Evolutionary conservation across 176 grass and related monocot genomes (phyloP).

Genomic region (Leersia perrieri): DNA sequence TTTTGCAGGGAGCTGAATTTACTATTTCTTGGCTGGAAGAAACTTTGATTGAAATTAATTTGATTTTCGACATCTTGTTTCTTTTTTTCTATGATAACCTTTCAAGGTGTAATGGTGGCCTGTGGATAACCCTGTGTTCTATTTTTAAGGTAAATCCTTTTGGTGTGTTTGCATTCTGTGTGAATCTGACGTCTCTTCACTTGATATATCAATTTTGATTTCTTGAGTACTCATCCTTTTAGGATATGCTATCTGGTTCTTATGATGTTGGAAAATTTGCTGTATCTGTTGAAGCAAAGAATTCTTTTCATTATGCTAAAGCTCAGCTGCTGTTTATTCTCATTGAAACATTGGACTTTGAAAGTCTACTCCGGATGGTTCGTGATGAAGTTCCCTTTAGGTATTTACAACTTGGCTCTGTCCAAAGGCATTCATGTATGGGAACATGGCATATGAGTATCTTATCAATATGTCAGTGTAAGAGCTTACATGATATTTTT

Average conservation of each 20-base stretch:
- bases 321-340: conserved; percentile 83
- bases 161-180: conserved; percentile 5
- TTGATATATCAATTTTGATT: conserved; percentile 20
- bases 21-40: conserved; percentile 82
- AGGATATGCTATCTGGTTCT: conserved; percentile 74
- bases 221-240: conserved; percentile 30
- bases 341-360: conserved; percentile 83
- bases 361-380: conserved; percentile 79
- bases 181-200: neutral
- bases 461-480: neutral
- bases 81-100: conserved; percentile 84
- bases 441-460: neutral
- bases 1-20: conserved; percentile 66
- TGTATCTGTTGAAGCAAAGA: conserved; percentile 69
- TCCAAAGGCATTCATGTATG: neutral
- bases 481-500: conserved; percentile 26
- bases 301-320: conserved; percentile 76
- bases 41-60: conserved; percentile 82
- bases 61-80: conserved; percentile 86
- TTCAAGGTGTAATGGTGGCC: conserved; percentile 53
- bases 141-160: conserved; percentile 65
- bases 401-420: conserved; percentile 40
- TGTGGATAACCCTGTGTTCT: conserved; percentile 75
- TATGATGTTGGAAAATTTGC: conserved; percentile 74
- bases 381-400: conserved; percentile 83